Percentiles rank a stretch among this genome's conserved stretches.
phyloP scores from a whole-genome alignment of 371 early-diverging fungal genomes.

The Saksenaea vasiformis region DNA sequence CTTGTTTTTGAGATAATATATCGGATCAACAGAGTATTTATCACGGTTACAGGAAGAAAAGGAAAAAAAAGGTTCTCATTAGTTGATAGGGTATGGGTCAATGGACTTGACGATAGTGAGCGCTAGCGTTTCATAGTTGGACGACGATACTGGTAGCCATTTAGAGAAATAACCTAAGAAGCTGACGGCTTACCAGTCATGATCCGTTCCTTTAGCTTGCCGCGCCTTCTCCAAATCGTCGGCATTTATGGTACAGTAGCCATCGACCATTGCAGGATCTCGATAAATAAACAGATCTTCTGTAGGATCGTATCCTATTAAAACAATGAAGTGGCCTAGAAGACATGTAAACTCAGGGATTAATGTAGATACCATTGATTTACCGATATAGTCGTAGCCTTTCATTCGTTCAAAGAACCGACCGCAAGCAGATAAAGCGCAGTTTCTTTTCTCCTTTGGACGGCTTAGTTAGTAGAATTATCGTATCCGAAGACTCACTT shows the following conservation, averaged over 20 bases:
- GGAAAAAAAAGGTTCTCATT: no score
- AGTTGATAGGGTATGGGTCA: no score
- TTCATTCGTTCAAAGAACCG: conserved; percentile 41
- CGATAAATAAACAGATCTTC: conserved; percentile 65
- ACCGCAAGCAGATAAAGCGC: conserved; percentile 34
- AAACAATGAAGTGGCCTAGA: conserved; percentile 68
- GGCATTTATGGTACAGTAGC: conserved; percentile 58
- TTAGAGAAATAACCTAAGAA: background rate
- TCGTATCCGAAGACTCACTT: conserved; percentile 22
- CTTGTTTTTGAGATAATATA: no score
- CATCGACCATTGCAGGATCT: conserved; percentile 66
- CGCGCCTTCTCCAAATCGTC: conserved; percentile 60
- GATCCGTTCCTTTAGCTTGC: conserved; percentile 61
- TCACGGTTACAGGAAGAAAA: no score
- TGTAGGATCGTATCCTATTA: conserved; percentile 67
- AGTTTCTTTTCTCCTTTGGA: conserved; percentile 36
- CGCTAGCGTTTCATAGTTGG: background rate
- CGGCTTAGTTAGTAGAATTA: background rate
- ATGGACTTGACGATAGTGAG: background rate
- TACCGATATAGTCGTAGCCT: conserved; percentile 54
- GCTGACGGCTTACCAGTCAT: conserved; percentile 52
- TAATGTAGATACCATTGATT: background rate
- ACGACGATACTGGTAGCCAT: background rate
- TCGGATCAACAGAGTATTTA: no score
- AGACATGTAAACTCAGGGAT: background rate